Evolutionary conservation across 108 stramenopile species (phyloP).

Genomic region (Nannochloropsis gaditana): DNA sequence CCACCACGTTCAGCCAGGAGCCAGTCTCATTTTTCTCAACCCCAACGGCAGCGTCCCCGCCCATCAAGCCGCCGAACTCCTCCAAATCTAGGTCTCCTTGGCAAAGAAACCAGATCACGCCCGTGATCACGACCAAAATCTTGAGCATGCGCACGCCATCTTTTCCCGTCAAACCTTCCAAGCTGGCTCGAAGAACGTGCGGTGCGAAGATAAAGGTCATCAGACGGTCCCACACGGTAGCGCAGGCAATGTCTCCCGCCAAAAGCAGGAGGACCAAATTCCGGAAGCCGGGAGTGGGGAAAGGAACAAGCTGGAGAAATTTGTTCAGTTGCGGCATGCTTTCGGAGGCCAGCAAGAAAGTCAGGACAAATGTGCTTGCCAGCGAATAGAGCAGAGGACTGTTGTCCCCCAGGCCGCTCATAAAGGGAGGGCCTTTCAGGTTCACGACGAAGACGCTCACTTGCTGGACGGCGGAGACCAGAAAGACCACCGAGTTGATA

Average conservation of each 20-base stretch:
- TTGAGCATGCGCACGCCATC: background rate
- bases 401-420: slow-evolving; percentile 94
- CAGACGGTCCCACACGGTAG: slow-evolving; percentile 53
- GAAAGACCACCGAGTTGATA: slow-evolving; percentile 83
- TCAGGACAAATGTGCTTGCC: slow-evolving; percentile 54
- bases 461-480: slow-evolving; percentile 89
- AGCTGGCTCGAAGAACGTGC: background rate
- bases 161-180: background rate
- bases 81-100: background rate
- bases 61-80: background rate
- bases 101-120: background rate
- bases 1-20: slow-evolving; percentile 21
- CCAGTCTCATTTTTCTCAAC: background rate
- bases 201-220: background rate
- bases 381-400: slow-evolving; percentile 83
- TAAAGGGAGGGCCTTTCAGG: slow-evolving; percentile 94
- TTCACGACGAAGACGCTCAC: slow-evolving; percentile 96
- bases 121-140: background rate
- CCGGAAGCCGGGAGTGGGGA: slow-evolving; percentile 83
- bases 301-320: slow-evolving; percentile 91
- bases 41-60: background rate
- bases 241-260: slow-evolving; percentile 64
- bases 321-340: slow-evolving; percentile 86
- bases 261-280: slow-evolving; percentile 75
- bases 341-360: slow-evolving; percentile 52